phyloP scores from a whole-genome alignment of 257 asterid species.

The Fraxinus cuspidata region DNA sequence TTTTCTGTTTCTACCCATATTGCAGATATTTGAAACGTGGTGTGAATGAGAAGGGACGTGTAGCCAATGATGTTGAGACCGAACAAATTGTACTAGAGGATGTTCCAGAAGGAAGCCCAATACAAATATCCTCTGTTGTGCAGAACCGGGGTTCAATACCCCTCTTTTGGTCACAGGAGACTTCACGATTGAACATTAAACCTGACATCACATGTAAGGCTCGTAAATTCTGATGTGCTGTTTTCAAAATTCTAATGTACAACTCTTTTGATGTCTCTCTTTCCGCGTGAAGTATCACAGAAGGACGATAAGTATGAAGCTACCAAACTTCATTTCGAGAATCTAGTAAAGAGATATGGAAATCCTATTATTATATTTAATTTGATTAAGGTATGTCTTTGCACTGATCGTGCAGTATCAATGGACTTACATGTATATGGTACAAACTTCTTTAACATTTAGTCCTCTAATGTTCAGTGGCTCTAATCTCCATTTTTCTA shows the following conservation, averaged over 20 bases:
- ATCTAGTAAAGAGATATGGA: constrained; percentile 87
- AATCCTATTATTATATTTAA: constrained; percentile 88
- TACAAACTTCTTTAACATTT: constrained; percentile 18
- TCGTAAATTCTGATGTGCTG: constrained; percentile 17
- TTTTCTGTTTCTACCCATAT: constrained; percentile 24
- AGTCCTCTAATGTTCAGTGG: neutral
- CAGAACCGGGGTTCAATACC: constrained; percentile 97
- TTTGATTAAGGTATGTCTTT: constrained; percentile 73
- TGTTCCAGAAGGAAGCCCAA: constrained; percentile 49
- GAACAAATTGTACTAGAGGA: constrained; percentile 89
- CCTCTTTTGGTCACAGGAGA: constrained; percentile 97
- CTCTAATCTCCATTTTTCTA: neutral
- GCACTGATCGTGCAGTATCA: neutral
- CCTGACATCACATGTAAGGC: constrained; percentile 82
- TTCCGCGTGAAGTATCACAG: constrained; percentile 61
- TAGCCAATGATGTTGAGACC: constrained; percentile 96
- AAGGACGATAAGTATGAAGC: constrained; percentile 79
- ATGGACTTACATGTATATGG: constrained; percentile 5
- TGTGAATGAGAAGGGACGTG: constrained; percentile 92
- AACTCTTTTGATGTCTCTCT: constrained; percentile 25
- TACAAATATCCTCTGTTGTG: constrained; percentile 78
- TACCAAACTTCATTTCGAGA: constrained; percentile 87
- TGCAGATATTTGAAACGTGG: constrained; percentile 85
- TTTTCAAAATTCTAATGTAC: constrained; percentile 18
- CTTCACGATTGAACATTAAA: constrained; percentile 76